Percentiles rank a stretch among this genome's conserved stretches.
These are phyloP conservation scores for Lodderomyces beijingensis DNA, from an alignment of 1,139 yeast genomes.

Conservation along the genomic window DNA sequence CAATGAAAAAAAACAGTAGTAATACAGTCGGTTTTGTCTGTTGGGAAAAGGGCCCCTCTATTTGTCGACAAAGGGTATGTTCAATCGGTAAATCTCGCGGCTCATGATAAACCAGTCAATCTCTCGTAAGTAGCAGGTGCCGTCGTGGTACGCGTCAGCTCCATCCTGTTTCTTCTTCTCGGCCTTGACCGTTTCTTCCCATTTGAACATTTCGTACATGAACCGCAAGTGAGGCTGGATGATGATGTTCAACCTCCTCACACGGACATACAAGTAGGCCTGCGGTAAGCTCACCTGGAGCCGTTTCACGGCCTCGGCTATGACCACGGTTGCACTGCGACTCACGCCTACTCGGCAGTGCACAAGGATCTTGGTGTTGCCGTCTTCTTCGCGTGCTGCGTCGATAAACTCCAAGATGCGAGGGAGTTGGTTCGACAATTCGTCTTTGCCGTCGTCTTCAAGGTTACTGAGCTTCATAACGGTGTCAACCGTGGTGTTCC, in stretches of 20 bases:
- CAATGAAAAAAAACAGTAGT: too few relatives aligned
- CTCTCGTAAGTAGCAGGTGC: conserved; percentile 41
- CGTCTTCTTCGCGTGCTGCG: conserved; percentile 22
- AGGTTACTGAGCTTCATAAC: conserved; percentile 43
- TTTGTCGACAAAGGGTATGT: conserved; percentile 46
- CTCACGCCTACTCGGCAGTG: conserved; percentile 53
- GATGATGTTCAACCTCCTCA: conserved; percentile 42
- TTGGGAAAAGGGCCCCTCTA: too few relatives aligned
- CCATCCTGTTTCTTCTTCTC: conserved; percentile 3
- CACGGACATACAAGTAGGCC: conserved; percentile 45
- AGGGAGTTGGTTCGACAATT: conserved; percentile 33
- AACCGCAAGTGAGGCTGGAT: conserved; percentile 47
- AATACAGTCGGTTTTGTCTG: too few relatives aligned
- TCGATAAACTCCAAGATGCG: conserved; percentile 34
- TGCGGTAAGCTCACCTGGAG: conserved; percentile 32
- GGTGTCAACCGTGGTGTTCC: conserved; percentile 21
- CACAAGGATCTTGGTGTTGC: conserved; percentile 34
- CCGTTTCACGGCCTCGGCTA: conserved; percentile 46
- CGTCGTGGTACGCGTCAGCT: conserved; percentile 1
- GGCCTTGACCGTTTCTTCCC: conserved; percentile 32
- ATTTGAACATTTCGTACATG: conserved; percentile 47
- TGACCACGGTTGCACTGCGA: conserved; percentile 46
- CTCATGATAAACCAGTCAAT: conserved; percentile 92
- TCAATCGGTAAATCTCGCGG: conserved; percentile 74
- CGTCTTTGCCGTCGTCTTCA: conserved; percentile 49